Base-by-base conservation (phyloP, 1,139 yeast genomes). In the Wickerhamiella infanticola region DNA sequence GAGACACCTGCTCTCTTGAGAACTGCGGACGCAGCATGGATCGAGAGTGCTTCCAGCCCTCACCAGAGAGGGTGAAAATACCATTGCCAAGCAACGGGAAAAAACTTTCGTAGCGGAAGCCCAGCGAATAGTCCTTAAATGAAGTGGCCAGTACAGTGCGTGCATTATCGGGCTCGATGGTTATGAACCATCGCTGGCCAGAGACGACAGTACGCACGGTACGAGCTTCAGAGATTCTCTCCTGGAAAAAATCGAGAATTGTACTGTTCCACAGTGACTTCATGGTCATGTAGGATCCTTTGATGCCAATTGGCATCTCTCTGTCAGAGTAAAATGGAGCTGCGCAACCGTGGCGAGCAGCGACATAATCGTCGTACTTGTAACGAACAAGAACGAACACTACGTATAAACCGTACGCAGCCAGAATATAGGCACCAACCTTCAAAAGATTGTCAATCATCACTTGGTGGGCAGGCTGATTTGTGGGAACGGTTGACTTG, bases 1-100 rank as follows among this genome's bases (percentile, higher is more conserved):
- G 77, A 9, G 72, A 67, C 40, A 75, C 68, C 57, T 74, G 77
- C 53, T 73, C 77, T 49, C 76, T 64, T 24, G 73, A 66, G 59
- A 75, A 75, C 58, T 74, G 79, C 1, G 81, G 80, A 48, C 79
- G 65, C 53, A 75, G 67, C 73, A 75, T 63, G 2, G 76, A 70
- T 44, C 81, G 63, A 24, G 77, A 69, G 55, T 74, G 76, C 53
- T 73, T 71, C 81, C 81, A 75, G 3, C 73, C 75, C 37, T 62
- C 67, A 8, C 75, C 76, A 48, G 73, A 75, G 37, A 73, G 63
- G 1, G 79, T 74, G 61, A 75, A 75, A 48, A 75, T 74, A 3
- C 81, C 80, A 48, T 72, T 73, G 5, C 80, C 80, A 43, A 75
- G 62, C 26, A 73, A 58, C 4, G 75, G 73, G 40, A 51, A 50